A percentile compares a stretch with the other conserved stretches of the same genome.
These are phyloP conservation scores for Populus trichocarpa DNA, from an alignment of 441 rosid species.

Conservation along the genomic window DNA sequence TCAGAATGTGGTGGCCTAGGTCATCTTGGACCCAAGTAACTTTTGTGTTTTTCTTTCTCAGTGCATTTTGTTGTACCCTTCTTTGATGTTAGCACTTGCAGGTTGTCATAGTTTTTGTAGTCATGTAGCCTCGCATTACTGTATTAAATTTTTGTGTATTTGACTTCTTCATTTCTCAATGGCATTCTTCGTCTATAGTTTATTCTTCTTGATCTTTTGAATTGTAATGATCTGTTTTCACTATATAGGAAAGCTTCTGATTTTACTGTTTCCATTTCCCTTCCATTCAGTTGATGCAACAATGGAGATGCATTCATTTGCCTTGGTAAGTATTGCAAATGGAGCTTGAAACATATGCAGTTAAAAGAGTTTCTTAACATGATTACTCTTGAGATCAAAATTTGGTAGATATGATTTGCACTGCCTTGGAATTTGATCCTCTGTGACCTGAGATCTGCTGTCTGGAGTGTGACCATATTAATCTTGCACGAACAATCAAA, in stretches of 20 bases:
- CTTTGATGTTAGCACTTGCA: conserved; percentile 7
- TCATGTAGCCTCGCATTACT: background rate
- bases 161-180: conserved; percentile 1
- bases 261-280: background rate
- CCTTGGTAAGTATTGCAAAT: background rate
- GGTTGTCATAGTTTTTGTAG: conserved; percentile 4
- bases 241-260: background rate
- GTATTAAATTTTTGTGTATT: conserved; percentile 9
- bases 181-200: background rate
- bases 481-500: conserved; percentile 1
- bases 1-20: conserved; percentile 85
- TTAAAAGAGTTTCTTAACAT: background rate
- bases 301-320: background rate
- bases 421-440: conserved; percentile 1
- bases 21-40: conserved; percentile 47
- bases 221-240: conserved; percentile 3
- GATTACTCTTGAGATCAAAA: background rate
- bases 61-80: conserved; percentile 24
- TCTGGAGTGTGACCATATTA: conserved; percentile 1
- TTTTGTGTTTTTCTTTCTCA: conserved; percentile 16
- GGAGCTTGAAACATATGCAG: background rate
- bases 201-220: conserved; percentile 5
- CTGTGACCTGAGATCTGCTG: background rate
- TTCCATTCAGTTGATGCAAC: background rate
- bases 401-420: background rate